A percentile compares a stretch with the other conserved stretches of the same genome.
Conservation (phyloP, 345 rosid genomes). For the Lumnitzera racemosa region DNA sequence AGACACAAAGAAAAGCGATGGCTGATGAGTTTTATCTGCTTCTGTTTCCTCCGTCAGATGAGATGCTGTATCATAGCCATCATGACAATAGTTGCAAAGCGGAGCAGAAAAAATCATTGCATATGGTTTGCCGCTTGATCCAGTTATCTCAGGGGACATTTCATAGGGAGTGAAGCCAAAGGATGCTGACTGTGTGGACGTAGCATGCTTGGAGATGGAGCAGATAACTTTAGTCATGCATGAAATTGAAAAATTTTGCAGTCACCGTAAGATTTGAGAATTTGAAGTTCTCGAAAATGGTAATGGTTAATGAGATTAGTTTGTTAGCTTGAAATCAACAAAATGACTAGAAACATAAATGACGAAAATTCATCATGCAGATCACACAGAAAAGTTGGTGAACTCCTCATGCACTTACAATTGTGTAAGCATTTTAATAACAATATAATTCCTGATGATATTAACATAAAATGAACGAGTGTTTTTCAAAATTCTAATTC, state of each 20-base stretch:
- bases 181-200: slow-evolving; percentile 10
- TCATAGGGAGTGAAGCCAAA: slow-evolving; percentile 13
- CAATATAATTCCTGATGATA: too few relatives aligned
- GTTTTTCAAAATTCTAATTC: too few relatives aligned
- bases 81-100: slow-evolving; percentile 14
- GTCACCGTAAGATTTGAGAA: too few relatives aligned
- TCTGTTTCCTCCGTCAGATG: slow-evolving; percentile 20
- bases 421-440: too few relatives aligned
- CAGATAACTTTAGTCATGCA: slow-evolving; percentile 10
- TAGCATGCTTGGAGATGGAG: too few relatives aligned
- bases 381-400: too few relatives aligned
- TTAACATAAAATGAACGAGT: too few relatives aligned
- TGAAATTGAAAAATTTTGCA: neutral
- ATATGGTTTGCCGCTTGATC: slow-evolving; percentile 9
- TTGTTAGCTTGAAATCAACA: too few relatives aligned
- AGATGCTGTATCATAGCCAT: slow-evolving; percentile 18
- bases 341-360: neutral
- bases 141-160: slow-evolving; percentile 6
- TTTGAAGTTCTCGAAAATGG: too few relatives aligned
- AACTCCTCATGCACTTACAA: too few relatives aligned
- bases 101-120: slow-evolving; percentile 13
- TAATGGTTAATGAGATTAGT: too few relatives aligned
- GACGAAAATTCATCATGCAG: too few relatives aligned
- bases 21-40: slow-evolving; percentile 7
- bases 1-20: slow-evolving; percentile 6